These are phyloP conservation scores for Teratosphaeria gauchensis DNA, from an alignment of 2,329 filamentous ascomycete genomes.

Conservation along the genomic window DNA sequence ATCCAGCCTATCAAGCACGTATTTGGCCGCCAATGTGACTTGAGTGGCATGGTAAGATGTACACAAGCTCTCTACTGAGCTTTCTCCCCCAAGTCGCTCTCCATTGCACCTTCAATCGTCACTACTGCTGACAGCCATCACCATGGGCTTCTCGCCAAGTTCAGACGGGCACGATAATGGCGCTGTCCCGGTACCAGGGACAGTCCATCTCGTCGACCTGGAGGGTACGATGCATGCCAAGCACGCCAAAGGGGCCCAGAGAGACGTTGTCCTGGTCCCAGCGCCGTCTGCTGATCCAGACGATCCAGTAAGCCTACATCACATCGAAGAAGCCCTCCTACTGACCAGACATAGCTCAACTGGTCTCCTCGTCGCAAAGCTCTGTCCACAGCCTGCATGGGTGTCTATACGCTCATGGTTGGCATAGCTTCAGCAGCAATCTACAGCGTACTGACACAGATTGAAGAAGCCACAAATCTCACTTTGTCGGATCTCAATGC, in stretches of 20 bases:
- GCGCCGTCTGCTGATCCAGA: conserved; percentile 35
- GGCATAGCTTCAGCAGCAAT: conserved; percentile 41
- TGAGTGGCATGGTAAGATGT: neutral
- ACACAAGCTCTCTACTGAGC: neutral
- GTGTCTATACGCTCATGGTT: conserved; percentile 40
- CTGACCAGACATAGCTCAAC: conserved; percentile 9
- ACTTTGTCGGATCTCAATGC: conserved; percentile 37
- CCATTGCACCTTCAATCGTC: neutral
- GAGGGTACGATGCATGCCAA: conserved; percentile 28
- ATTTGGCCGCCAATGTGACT: neutral
- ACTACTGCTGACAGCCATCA: neutral
- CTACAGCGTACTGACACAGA: conserved; percentile 42
- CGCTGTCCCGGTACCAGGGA: conserved; percentile 25
- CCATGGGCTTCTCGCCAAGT: neutral
- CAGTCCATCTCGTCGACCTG: conserved; percentile 34
- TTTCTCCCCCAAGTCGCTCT: too few relatives aligned
- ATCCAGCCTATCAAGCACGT: neutral
- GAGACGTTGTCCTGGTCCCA: conserved; percentile 34
- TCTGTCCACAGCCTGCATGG: conserved; percentile 32
- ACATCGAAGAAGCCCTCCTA: neutral
- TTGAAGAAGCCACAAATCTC: conserved; percentile 38
- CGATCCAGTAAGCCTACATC: conserved; percentile 10
- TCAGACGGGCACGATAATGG: neutral
- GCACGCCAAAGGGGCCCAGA: conserved; percentile 27
- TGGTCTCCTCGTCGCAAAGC: conserved; percentile 32